Evolutionary conservation across 306 rosid species (phyloP).

Genomic region (Mimosa pudica): DNA sequence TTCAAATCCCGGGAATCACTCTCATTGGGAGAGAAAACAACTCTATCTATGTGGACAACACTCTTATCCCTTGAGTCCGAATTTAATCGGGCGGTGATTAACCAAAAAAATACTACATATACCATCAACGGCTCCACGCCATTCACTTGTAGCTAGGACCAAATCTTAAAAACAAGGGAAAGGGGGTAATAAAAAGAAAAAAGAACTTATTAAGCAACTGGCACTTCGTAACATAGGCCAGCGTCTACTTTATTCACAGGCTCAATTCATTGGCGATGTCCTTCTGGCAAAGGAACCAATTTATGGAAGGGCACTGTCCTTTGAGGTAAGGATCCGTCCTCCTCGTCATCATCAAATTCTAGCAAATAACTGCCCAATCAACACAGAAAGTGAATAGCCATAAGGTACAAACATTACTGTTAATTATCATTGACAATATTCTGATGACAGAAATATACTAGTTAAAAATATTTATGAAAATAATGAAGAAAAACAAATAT

Average conservation of each 20-base stretch:
- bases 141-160: not conserved
- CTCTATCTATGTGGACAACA: too few relatives aligned
- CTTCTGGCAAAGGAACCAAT: constrained; percentile 92
- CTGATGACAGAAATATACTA: not conserved
- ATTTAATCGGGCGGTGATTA: too few relatives aligned
- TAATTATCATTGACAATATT: not conserved
- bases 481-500: constrained; percentile 1
- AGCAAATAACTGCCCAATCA: constrained; percentile 73
- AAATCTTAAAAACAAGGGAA: not conserved
- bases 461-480: not conserved
- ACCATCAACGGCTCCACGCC: not conserved
- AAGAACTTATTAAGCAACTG: constrained; percentile 34
- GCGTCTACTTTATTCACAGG: constrained; percentile 32
- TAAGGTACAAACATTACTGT: not conserved
- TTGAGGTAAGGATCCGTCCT: constrained; percentile 93
- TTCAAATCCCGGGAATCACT: not conserved
- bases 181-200: not conserved
- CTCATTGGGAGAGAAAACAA: too few relatives aligned
- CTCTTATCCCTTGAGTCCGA: too few relatives aligned
- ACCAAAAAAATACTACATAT: too few relatives aligned
- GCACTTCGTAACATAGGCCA: constrained; percentile 8
- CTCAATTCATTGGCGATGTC: constrained; percentile 78
- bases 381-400: constrained; percentile 19
- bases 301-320: constrained; percentile 89
- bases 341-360: constrained; percentile 99